These are phyloP conservation scores for Yamadazyma diospyri DNA, from an alignment of 1,139 yeast genomes.

Conservation along the genomic window DNA sequence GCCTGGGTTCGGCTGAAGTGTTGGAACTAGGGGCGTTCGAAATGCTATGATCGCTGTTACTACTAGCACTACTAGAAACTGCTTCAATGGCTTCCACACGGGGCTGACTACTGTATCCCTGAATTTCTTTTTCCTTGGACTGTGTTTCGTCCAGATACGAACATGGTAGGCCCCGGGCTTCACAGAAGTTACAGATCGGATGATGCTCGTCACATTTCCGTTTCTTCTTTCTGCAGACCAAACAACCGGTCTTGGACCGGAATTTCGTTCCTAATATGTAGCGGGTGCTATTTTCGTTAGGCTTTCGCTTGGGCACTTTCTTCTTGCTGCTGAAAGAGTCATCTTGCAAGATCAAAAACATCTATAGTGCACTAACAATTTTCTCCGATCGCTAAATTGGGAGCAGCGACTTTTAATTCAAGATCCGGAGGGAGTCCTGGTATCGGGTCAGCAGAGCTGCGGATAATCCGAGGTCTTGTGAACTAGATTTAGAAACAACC, in stretches of 20 bases:
- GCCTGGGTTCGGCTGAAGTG: neutral
- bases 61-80: neutral
- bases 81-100: neutral
- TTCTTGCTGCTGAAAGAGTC: conserved; percentile 9
- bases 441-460: too few relatives aligned
- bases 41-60: neutral
- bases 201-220: conserved; percentile 27
- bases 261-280: conserved; percentile 13
- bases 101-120: neutral
- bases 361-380: too few relatives aligned
- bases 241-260: conserved; percentile 19
- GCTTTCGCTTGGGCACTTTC: conserved; percentile 9
- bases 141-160: conserved; percentile 6
- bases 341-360: conserved; percentile 14
- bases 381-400: too few relatives aligned
- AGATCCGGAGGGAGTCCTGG: too few relatives aligned
- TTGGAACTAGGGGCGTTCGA: neutral
- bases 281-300: conserved; percentile 5
- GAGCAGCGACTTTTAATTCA: too few relatives aligned
- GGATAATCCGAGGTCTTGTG: too few relatives aligned
- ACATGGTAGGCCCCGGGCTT: conserved; percentile 20
- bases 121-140: neutral
- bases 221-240: conserved; percentile 18
- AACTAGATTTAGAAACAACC: too few relatives aligned
- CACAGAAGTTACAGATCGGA: conserved; percentile 25